Percentiles rank a stretch among this genome's conserved stretches.
phyloP scores from a whole-genome alignment of 805 yeast species.

The Yueomyces sp. region DNA sequence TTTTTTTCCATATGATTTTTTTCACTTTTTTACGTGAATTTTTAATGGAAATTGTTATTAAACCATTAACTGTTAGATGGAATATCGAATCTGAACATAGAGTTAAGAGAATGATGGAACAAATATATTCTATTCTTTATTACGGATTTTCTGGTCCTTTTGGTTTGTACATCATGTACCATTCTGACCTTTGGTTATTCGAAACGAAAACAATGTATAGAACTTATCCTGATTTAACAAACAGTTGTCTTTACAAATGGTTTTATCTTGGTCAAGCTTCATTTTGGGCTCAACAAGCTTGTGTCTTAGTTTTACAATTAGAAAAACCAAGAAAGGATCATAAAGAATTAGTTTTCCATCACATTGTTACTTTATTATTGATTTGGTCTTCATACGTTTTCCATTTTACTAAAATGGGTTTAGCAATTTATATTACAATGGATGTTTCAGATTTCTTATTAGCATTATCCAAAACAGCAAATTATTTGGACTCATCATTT shows the following conservation, averaged over 20 bases:
- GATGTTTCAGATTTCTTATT: constrained; percentile 80
- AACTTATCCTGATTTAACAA: constrained; percentile 64
- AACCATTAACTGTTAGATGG: constrained; percentile 44
- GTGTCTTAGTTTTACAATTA: constrained; percentile 58
- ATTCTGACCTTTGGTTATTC: constrained; percentile 73
- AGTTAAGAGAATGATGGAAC: constrained; percentile 72
- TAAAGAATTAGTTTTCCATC: constrained; percentile 77
- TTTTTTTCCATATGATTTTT: constrained; percentile 58
- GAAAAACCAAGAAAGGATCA: constrained; percentile 88
- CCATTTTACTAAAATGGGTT: constrained; percentile 92
- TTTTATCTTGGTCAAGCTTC: constrained; percentile 84
- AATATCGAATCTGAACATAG: constrained; percentile 29
- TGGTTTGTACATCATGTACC: constrained; percentile 73
- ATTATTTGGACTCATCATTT: constrained; percentile 51
- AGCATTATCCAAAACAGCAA: constrained; percentile 63
- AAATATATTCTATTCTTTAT: constrained; percentile 65
- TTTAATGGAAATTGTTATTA: constrained; percentile 60
- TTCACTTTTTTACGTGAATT: constrained; percentile 83
- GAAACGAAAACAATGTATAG: constrained; percentile 64
- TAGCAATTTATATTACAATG: constrained; percentile 83
- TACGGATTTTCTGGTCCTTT: constrained; percentile 63
- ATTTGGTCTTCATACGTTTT: constrained; percentile 74
- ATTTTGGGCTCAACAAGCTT: constrained; percentile 87
- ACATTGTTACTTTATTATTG: constrained; percentile 71
- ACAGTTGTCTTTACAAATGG: constrained; percentile 51